phyloP scores from a whole-genome alignment of 768 basidiomycete genomes.

The Rhodotorula paludigena region DNA sequence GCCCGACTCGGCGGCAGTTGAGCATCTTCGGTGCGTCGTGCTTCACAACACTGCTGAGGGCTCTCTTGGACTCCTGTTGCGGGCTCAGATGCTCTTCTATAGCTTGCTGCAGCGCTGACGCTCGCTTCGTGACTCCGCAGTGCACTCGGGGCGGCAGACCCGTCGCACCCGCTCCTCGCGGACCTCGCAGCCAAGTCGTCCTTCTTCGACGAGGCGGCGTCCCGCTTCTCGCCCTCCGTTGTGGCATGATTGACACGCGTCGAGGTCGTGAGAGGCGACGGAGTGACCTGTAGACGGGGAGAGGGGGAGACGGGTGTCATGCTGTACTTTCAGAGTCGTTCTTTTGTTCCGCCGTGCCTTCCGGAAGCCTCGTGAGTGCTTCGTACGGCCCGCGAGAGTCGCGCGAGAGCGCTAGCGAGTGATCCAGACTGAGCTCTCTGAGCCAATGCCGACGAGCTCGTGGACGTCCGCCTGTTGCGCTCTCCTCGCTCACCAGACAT shows the following conservation, averaged over 20 bases:
- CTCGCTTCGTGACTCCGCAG: background rate
- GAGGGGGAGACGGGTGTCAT: background rate
- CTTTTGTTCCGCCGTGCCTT: background rate
- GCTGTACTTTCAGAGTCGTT: background rate
- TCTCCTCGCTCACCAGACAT: background rate
- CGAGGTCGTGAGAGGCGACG: too few relatives aligned
- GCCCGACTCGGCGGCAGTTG: constrained; percentile 16
- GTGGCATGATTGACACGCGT: too few relatives aligned
- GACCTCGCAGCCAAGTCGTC: constrained; percentile 46
- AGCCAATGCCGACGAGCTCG: background rate
- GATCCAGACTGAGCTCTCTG: too few relatives aligned
- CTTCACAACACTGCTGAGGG: too few relatives aligned
- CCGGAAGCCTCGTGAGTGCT: background rate
- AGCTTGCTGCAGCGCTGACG: background rate
- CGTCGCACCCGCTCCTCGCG: constrained; percentile 46
- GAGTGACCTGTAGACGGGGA: too few relatives aligned
- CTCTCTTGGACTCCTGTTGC: too few relatives aligned
- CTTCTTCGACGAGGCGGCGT: constrained; percentile 49
- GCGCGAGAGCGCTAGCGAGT: too few relatives aligned
- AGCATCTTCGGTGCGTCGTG: constrained; percentile 25
- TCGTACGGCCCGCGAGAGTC: too few relatives aligned
- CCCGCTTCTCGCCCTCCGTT: constrained; percentile 6
- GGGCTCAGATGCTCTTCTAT: too few relatives aligned
- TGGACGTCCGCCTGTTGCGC: background rate
- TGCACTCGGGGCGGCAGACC: constrained; percentile 40